Conservation (phyloP, 352 stramenopile species). For the Halophytophthora batemanensis region DNA sequence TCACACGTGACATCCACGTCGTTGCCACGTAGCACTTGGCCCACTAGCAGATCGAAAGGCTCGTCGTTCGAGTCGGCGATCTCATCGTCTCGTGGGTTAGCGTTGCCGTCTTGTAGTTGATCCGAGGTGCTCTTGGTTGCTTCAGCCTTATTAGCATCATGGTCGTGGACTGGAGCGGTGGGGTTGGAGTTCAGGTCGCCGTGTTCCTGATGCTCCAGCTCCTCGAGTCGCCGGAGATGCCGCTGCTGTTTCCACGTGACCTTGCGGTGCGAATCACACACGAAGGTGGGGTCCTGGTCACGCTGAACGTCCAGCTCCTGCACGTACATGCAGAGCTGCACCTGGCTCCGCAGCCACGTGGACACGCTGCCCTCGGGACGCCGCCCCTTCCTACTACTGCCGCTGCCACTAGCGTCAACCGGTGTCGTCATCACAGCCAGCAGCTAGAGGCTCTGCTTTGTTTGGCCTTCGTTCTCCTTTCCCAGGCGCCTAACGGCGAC, state of each 20-base stretch:
- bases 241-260: slow-evolving; percentile 35
- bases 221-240: slow-evolving; percentile 19
- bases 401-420: background rate
- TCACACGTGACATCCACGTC: slow-evolving; percentile 28
- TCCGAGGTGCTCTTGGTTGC: background rate
- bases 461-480: background rate
- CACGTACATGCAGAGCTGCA: slow-evolving; percentile 47
- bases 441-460: background rate
- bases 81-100: slow-evolving; percentile 3
- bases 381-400: background rate
- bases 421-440: slow-evolving; percentile 7
- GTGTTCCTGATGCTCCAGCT: slow-evolving; percentile 14
- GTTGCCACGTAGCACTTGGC: slow-evolving; percentile 24
- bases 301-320: slow-evolving; percentile 24
- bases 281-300: slow-evolving; percentile 6
- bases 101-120: background rate
- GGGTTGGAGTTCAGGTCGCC: too few species aligned
- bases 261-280: slow-evolving; percentile 48
- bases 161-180: background rate
- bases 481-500: background rate
- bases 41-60: slow-evolving; percentile 29
- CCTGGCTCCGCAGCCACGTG: slow-evolving; percentile 28
- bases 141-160: background rate
- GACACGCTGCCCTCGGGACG: slow-evolving; percentile 14
- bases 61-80: slow-evolving; percentile 5